Base-by-base conservation (phyloP, 2,329 filamentous ascomycete genomes). In the Ceratocystis cubensis region DNA sequence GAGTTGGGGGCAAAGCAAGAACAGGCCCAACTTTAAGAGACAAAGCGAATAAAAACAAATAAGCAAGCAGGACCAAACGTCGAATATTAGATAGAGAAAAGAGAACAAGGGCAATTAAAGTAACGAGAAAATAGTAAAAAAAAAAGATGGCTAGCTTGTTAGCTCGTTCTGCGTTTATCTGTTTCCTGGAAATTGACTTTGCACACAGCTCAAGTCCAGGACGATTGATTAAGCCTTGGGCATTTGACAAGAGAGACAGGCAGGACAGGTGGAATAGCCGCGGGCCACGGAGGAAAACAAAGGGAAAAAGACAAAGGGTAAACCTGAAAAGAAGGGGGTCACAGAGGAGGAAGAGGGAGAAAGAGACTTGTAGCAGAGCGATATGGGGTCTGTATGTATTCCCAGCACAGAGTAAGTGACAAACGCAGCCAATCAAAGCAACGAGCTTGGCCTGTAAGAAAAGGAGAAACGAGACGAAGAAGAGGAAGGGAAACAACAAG, bases 321-420 rank as follows among this genome's bases (percentile, higher is more conserved):
- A 13, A 30, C 37, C 41, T 59, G 41, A 46, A 30, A 63, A 50
- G 30, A 50, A 63, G 61, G 61, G 10, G 37, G 41, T 48, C 10
- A n/a, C 61, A 59, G 63, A 67, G 33, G 44, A 66, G 61, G 28
- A 57, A 5, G 56, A 56, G 48, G 45, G 33, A 33, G 8, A 66
- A 63, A 15, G 37, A 28, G 61, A 48, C 37, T n/a, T 45, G 61
- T 63, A 25, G 37, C 33, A 25, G 59, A 46, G 41, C 22, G 44
- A 59, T 41, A 41, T 41, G 37, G 37, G 10, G 37, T 15, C 37
- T 41, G 37, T 15, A 59, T 59, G 28, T 59, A 37, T 59, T 59
- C 25, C 17, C 25, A 59, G 56, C n/a, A 59, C 15, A 30, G 30
- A n/a, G n/a, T 10, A 57, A 57, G 22, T 33, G 53, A n/a, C 53